phyloP scores from a whole-genome alignment of 1,284 basidiomycete genomes.

The Acaromyces ingoldii region DNA sequence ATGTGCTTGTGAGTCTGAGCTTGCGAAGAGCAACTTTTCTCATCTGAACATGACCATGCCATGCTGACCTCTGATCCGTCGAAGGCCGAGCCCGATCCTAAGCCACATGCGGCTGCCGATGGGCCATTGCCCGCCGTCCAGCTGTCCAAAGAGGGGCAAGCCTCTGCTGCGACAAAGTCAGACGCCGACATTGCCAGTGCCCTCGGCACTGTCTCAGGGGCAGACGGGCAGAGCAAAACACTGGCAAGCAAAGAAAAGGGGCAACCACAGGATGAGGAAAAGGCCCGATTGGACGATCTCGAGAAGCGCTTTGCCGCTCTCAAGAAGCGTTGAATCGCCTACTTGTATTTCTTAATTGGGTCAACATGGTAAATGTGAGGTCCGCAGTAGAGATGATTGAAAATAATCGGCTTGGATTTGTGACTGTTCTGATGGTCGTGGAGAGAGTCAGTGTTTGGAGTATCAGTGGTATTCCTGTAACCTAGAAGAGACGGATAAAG shows the following conservation, averaged over 20 bases:
- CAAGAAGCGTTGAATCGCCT: conserved; percentile 12
- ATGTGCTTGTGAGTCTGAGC: neutral
- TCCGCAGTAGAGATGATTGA: too few relatives aligned
- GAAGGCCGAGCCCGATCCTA: neutral
- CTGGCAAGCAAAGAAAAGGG: neutral
- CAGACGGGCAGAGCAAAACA: conserved; percentile 4
- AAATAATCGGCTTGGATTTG: too few relatives aligned
- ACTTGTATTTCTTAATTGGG: too few relatives aligned
- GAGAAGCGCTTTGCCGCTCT: conserved; percentile 12
- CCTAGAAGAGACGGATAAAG: too few relatives aligned
- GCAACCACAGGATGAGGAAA: neutral
- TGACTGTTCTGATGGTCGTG: too few relatives aligned
- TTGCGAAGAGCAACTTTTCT: too few relatives aligned
- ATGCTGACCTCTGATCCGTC: neutral
- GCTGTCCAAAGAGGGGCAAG: neutral
- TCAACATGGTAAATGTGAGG: too few relatives aligned
- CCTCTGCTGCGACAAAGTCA: neutral
- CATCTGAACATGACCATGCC: too few relatives aligned
- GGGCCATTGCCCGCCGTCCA: neutral
- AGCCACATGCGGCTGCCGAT: neutral
- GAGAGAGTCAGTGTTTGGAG: too few relatives aligned
- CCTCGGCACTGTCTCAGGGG: neutral
- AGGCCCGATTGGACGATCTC: conserved; percentile 4
- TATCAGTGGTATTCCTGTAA: too few relatives aligned
- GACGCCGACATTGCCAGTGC: neutral